phyloP scores from a whole-genome alignment of 768 basidiomycete genomes.

The Pulveroboletus sp. region DNA sequence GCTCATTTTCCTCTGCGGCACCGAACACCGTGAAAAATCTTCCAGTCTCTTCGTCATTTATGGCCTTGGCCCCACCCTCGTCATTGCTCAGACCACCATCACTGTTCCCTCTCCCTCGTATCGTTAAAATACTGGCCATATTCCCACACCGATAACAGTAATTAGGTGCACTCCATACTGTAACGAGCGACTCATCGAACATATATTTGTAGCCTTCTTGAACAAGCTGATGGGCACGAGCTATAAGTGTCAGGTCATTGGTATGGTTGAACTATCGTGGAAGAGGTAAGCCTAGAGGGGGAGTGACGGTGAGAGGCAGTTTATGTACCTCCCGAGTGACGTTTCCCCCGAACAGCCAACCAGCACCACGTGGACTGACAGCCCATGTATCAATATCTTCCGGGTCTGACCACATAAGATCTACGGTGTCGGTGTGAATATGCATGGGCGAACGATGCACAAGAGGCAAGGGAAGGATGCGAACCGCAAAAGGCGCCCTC shows the following conservation, averaged over 20 bases:
- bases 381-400: constrained; percentile 97
- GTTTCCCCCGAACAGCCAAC: constrained; percentile 86
- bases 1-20: constrained; percentile 85
- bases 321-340: constrained; percentile 74
- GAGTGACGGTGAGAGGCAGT: not conserved
- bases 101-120: constrained; percentile 54
- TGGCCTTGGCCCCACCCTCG: not conserved
- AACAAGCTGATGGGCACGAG: constrained; percentile 94
- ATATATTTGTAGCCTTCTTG: constrained; percentile 96
- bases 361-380: constrained; percentile 92
- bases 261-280: constrained; percentile 81
- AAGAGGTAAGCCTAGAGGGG: constrained; percentile 1
- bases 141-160: constrained; percentile 88
- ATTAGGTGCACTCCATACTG: constrained; percentile 90
- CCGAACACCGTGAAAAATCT: constrained; percentile 78
- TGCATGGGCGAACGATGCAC: not conserved
- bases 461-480: constrained; percentile 12
- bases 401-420: constrained; percentile 98
- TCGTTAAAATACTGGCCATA: constrained; percentile 84
- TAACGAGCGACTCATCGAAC: constrained; percentile 90
- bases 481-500: constrained; percentile 96
- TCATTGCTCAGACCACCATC: constrained; percentile 11
- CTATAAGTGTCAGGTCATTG: constrained; percentile 82
- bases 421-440: constrained; percentile 34
- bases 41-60: constrained; percentile 22